Percentiles rank a stretch among this genome's conserved stretches.
phyloP scores from a whole-genome alignment of 2,329 filamentous ascomycete species.

The Trichoderma hamatum region DNA sequence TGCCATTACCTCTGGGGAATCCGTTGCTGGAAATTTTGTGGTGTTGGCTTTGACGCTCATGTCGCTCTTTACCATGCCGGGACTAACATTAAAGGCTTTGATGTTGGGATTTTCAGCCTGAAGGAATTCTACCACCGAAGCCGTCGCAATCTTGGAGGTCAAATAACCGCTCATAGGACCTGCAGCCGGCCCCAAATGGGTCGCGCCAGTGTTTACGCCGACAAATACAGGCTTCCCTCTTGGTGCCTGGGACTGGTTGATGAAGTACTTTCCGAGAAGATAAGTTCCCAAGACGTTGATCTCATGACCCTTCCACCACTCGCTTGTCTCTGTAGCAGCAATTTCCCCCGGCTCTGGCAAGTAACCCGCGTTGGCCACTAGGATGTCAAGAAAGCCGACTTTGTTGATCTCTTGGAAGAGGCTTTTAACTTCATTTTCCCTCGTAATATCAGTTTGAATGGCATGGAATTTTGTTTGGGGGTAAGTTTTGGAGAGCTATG shows the following conservation, averaged over 20 bases:
- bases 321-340: background rate
- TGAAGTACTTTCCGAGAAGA: conserved; percentile 4
- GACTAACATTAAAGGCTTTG: conserved; percentile 1
- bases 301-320: conserved; percentile 19
- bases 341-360: background rate
- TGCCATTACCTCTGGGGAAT: conserved; percentile 4
- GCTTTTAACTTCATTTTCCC: background rate
- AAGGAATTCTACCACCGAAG: conserved; percentile 12
- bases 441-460: conserved; percentile 1
- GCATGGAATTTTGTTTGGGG: background rate
- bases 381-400: conserved; percentile 7
- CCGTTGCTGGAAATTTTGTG: background rate
- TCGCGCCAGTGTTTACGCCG: conserved; percentile 4
- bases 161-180: conserved; percentile 3
- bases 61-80: background rate
- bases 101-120: conserved; percentile 9
- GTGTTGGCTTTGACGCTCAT: background rate
- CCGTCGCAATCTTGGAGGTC: conserved; percentile 2
- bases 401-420: conserved; percentile 8
- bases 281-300: conserved; percentile 14
- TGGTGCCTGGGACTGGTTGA: background rate
- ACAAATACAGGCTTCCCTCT: conserved; percentile 12
- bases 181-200: background rate
- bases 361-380: conserved; percentile 12
- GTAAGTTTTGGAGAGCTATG: background rate